Evolutionary conservation across 495 filamentous ascomycete genomes (phyloP), one percentile per base, ranked within the genome.

Genomic region (Apiosordaria backusii): DNA sequence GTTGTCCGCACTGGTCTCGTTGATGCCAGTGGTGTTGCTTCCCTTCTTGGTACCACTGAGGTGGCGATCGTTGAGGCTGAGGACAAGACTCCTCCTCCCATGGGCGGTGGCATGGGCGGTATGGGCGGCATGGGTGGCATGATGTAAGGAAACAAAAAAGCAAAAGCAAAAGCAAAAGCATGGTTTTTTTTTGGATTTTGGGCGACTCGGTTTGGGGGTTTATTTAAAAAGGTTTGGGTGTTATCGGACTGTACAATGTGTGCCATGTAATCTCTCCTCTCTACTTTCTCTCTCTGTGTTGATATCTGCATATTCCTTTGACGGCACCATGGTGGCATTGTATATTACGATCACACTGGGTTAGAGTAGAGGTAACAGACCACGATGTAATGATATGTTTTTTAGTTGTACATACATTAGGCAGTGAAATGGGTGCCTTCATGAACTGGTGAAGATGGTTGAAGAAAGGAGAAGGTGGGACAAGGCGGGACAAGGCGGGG

Each of bases 21-120:
- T 75, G 95, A 99, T 78, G 95, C 95, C 74, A 92, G 89, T 78
- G 95, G 95, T 83, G 95, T 99, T 71, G 94, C 95, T 53, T 97
- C 93, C 62, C 87, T 99, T 64, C 90, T 99, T 68, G 95, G 95
- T 79, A 99, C 95, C 71, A 99, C 96, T 68, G 95, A 99, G 81
- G 94, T 97, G 66, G 93, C 94, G 62, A 93, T 99, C 67, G 92
- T 96, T 63, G 95, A 99, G 80, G 95, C 96, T 63, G 96, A 97
- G 76, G 93, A 97, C 79, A 97, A 97, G 90, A 78, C 83, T 72
- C 79, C 80, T 66, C 70, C 68, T 62, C 76, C 73, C 60, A 89
- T 90, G 84, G 89, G 89, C 45, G 68, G 68, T 53, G 15, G 67
- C 23, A 83, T 83, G 82, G 83, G 85, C 22, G 86, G 86, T 52